Conservation (phyloP, 345 rosid species). For the Melastoma malabathricum region DNA sequence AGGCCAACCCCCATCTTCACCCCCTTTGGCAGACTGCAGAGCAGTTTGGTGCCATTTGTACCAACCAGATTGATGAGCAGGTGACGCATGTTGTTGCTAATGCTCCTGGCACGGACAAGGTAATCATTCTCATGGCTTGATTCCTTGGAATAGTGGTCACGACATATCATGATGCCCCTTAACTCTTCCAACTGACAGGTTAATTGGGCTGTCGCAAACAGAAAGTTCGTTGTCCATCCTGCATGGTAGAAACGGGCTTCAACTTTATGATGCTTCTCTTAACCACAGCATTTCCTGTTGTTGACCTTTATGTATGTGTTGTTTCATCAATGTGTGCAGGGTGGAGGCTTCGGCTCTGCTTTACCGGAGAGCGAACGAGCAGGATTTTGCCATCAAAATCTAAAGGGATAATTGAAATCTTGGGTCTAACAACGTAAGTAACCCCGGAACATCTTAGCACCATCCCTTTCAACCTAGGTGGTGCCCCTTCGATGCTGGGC, state of each 20-base stretch:
- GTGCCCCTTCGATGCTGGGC: too few species aligned
- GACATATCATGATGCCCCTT: neutral
- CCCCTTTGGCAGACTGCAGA: constrained; percentile 97
- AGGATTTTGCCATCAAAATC: constrained; percentile 65
- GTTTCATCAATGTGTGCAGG: constrained; percentile 34
- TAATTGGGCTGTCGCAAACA: too few species aligned
- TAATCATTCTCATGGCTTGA: constrained; percentile 8
- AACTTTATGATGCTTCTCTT: neutral
- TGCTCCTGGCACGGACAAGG: constrained; percentile 97
- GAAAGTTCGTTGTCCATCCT: too few species aligned
- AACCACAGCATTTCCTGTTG: neutral
- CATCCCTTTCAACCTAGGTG: too few species aligned
- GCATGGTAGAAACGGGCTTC: neutral
- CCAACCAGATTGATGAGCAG: constrained; percentile 74
- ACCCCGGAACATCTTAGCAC: neutral
- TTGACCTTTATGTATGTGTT: constrained; percentile 4
- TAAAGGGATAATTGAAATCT: constrained; percentile 23
- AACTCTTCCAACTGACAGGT: too few species aligned
- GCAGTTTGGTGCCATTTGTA: constrained; percentile 95
- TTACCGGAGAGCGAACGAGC: constrained; percentile 88
- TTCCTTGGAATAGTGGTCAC: neutral
- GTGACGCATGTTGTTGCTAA: constrained; percentile 96
- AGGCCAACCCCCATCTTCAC: constrained; percentile 85
- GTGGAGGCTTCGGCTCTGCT: constrained; percentile 99
- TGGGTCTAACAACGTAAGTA: neutral